These are phyloP conservation scores for Aphanoascus verrucosus DNA, from an alignment of 2,329 filamentous ascomycete species.

Conservation along the genomic window DNA sequence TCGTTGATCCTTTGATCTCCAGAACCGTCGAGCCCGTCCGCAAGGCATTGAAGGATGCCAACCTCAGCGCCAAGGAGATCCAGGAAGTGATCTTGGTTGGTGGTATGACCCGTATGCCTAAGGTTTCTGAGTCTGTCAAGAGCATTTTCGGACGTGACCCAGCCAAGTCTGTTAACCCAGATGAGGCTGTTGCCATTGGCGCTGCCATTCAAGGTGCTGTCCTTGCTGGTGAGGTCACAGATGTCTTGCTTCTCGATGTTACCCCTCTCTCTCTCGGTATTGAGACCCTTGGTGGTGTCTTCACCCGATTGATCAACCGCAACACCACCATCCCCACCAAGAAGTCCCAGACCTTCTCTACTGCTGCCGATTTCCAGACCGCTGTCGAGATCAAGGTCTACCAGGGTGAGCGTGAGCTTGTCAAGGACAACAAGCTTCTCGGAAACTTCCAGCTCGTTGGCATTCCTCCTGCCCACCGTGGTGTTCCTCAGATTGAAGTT, in stretches of 20 bases:
- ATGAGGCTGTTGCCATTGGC: conserved; percentile 96
- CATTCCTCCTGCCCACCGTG: conserved; percentile 89
- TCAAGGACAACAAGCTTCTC: conserved; percentile 95
- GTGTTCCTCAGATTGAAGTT: conserved; percentile 92
- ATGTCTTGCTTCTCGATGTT: conserved; percentile 88
- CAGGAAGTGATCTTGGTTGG: conserved; percentile 96
- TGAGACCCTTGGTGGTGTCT: conserved; percentile 94
- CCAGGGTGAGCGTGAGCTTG: conserved; percentile 99
- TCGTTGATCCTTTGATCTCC: conserved; percentile 80
- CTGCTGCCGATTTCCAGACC: conserved; percentile 94
- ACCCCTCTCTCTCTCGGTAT: conserved; percentile 95
- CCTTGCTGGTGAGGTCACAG: conserved; percentile 90
- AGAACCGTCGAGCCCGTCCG: conserved; percentile 84
- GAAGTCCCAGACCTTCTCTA: conserved; percentile 98
- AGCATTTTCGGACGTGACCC: conserved; percentile 91
- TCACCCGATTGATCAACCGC: conserved; percentile 95
- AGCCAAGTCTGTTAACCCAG: conserved; percentile 96
- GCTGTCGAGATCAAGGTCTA: conserved; percentile 99
- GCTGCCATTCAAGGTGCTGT: conserved; percentile 96
- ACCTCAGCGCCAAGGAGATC: conserved; percentile 82
- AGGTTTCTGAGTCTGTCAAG: conserved; percentile 94
- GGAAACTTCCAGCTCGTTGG: conserved; percentile 99
- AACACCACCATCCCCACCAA: conserved; percentile 99
- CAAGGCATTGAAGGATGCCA: conserved; percentile 94
- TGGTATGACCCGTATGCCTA: conserved; percentile 99